A percentile compares a stretch with the other conserved stretches of the same genome.
Evolutionary conservation across 2,329 filamentous ascomycete species (phyloP).

Genomic region (Colletotrichum plurivorum): DNA sequence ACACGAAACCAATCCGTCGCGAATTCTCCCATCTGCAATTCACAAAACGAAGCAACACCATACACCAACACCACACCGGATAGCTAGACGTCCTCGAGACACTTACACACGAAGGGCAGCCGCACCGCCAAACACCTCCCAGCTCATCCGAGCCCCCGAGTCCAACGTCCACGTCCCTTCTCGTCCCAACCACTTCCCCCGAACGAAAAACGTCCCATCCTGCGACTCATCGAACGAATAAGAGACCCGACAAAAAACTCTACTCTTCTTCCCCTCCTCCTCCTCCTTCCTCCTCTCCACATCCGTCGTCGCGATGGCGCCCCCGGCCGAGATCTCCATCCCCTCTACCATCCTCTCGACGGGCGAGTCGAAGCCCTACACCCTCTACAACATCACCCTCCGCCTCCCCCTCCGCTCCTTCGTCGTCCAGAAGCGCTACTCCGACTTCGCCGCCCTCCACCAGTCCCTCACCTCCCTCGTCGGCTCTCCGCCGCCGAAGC

Average conservation of each 20-base stretch:
- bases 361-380: constrained; percentile 76
- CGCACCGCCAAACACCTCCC: background rate
- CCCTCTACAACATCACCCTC: constrained; percentile 83
- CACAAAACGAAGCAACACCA: background rate
- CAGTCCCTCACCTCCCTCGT: constrained; percentile 71
- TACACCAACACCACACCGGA: background rate
- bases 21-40: background rate
- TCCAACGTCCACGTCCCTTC: background rate
- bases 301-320: constrained; percentile 63
- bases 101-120: constrained; percentile 12
- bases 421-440: constrained; percentile 85
- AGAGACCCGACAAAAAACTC: background rate
- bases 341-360: constrained; percentile 73
- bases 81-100: background rate
- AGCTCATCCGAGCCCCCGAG: constrained; percentile 14
- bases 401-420: constrained; percentile 83
- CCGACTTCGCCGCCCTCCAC: constrained; percentile 81
- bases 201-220: background rate
- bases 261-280: no score
- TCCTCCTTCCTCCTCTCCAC: background rate
- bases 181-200: constrained; percentile 21
- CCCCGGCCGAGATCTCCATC: constrained; percentile 77
- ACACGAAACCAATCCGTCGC: background rate
- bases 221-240: background rate
- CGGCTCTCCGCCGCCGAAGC: constrained; percentile 74